These are phyloP conservation scores for Colletotrichum lentis DNA, from an alignment of 2,329 filamentous ascomycete genomes.

Conservation along the genomic window DNA sequence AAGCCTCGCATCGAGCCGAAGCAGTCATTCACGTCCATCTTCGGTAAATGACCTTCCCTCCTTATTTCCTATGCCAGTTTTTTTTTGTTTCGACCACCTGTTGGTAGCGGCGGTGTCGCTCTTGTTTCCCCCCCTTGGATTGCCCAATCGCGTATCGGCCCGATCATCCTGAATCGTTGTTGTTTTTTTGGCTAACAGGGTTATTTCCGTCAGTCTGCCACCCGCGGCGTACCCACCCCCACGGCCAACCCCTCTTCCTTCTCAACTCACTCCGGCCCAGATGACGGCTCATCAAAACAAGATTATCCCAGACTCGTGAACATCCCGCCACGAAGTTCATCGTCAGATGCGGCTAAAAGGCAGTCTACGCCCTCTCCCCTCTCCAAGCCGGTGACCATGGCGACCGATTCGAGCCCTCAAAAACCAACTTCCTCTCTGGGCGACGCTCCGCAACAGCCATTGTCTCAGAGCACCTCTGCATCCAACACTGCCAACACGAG, in stretches of 20 bases:
- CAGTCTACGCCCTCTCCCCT: constrained; percentile 74
- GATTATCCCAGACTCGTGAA: constrained; percentile 65
- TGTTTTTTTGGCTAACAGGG: constrained; percentile 60
- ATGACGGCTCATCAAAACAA: constrained; percentile 58
- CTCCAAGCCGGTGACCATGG: constrained; percentile 74
- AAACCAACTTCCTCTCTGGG: constrained; percentile 50
- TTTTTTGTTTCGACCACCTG: constrained; percentile 17
- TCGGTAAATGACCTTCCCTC: constrained; percentile 65
- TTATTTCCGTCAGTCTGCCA: constrained; percentile 62
- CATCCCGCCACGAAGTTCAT: constrained; percentile 69
- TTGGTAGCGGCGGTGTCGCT: constrained; percentile 2
- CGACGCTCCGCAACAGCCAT: constrained; percentile 45
- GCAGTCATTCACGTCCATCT: constrained; percentile 66
- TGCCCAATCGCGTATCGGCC: constrained; percentile 54
- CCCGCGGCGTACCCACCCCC: constrained; percentile 64
- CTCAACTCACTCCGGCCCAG: constrained; percentile 54
- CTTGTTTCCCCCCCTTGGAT: constrained; percentile 41
- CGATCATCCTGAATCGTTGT: constrained; percentile 44
- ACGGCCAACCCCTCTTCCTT: constrained; percentile 64
- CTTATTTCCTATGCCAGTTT: background rate
- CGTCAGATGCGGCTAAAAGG: constrained; percentile 72
- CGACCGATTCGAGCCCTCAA: constrained; percentile 59
- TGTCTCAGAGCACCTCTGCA: constrained; percentile 45
- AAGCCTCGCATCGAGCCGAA: constrained; percentile 67
- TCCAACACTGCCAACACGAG: constrained; percentile 49